Base-by-base conservation (phyloP, 2,329 filamentous ascomycete species). In the Fusarium algeriense region DNA sequence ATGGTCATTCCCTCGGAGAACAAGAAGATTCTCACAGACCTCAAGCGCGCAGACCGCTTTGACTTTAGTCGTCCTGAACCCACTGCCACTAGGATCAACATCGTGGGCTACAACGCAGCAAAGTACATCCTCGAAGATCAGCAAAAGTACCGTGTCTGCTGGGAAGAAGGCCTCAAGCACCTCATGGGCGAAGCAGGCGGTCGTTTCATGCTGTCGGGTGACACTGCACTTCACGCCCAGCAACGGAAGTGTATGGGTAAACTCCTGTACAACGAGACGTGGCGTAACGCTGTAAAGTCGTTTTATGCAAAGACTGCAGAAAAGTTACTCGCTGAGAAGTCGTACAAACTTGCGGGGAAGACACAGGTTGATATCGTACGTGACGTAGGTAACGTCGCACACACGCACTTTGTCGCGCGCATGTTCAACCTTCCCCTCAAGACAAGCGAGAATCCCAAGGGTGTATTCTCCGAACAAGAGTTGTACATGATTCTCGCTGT, bases 1-100 rank as follows among this genome's bases (percentile, higher is more conserved):
- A 89, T 89, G 87, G 81, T 83, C 5, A 90, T 92, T 4, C 93
- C 93, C 0, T 83, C 84, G 0, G 93, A 95, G 77, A 96, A 93
- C 79, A 81, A 86, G 62, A 89, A 87, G 69, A 94, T 95, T 69
- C 85, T 94, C 70, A 89, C 87, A 45, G 85, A 89, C 49, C 84
- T 96, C 8, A 88, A 88, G 60, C 89, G 91, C 46, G 91, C 86
- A 46, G 83, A 91, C 34, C 83, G 90, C 32, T 97, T 95, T 81
- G 89, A 88, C 78, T 96, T 90, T 75, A 86, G 89, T 8, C 86
- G 87, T 4, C 93, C 93, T 0, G 76, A 80, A 0, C 84, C 81
- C 64, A 84, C 83, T 5, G 81, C 85, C 0, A 83, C 85, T 2
- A 82, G 84, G 2, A 82, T 91, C 28, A 84, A 89, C 64, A 82